These are phyloP conservation scores for Roridomyces roridus DNA, from an alignment of 768 basidiomycete species.

Conservation along the genomic window DNA sequence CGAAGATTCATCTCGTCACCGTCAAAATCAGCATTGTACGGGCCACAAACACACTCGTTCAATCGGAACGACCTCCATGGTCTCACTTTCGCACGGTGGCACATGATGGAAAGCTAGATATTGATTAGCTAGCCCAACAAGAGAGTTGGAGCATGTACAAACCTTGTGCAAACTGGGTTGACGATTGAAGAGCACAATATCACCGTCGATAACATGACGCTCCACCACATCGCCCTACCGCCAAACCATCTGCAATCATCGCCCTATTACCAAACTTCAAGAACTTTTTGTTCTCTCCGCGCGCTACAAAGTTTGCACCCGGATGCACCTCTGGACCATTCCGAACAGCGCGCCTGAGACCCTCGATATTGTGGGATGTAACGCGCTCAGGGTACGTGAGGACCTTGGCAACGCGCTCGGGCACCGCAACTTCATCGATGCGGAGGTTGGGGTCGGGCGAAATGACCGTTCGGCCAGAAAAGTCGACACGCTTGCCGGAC, in stretches of 20 bases:
- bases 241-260: constrained; percentile 80
- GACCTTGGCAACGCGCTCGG: constrained; percentile 92
- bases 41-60: constrained; percentile 99
- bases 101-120: constrained; percentile 95
- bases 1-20: constrained; percentile 99
- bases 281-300: constrained; percentile 88
- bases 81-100: constrained; percentile 91
- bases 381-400: constrained; percentile 97
- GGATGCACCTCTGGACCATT: constrained; percentile 93
- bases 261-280: constrained; percentile 85
- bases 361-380: constrained; percentile 86
- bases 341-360: constrained; percentile 74
- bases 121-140: constrained; percentile 3
- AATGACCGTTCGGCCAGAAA: constrained; percentile 97
- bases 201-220: constrained; percentile 92
- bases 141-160: constrained; percentile 15
- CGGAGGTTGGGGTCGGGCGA: constrained; percentile 98
- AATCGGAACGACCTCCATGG: constrained; percentile 98
- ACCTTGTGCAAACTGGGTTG: constrained; percentile 98
- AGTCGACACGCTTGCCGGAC: constrained; percentile 98
- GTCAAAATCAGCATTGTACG: constrained; percentile 99
- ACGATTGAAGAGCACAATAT: constrained; percentile 97
- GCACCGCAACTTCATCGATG: constrained; percentile 98
- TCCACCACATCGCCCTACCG: constrained; percentile 93
- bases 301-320: constrained; percentile 92